Evolutionary conservation across 495 filamentous ascomycete genomes (phyloP).

Genomic region (Aspergillus leporis): DNA sequence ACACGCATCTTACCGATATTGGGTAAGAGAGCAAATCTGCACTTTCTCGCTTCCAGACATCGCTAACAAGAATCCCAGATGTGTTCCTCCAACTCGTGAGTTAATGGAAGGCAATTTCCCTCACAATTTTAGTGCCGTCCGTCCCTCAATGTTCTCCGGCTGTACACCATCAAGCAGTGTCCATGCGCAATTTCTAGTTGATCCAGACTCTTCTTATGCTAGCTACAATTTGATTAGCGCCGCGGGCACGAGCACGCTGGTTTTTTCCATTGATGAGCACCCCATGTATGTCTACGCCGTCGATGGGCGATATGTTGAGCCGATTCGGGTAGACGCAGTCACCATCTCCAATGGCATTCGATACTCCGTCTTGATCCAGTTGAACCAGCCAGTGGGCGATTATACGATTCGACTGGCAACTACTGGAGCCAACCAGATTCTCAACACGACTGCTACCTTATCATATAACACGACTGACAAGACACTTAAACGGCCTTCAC

Average conservation of each 20-base stretch:
- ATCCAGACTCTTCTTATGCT: conserved; percentile 26
- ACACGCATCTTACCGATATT: conserved; percentile 41
- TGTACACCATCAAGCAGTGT: conserved; percentile 27
- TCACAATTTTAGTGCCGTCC: neutral
- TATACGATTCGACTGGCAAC: conserved; percentile 42
- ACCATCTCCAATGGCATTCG: conserved; percentile 32
- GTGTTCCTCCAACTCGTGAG: conserved; percentile 9
- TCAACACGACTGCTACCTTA: conserved; percentile 34
- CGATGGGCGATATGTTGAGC: conserved; percentile 43
- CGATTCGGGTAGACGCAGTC: conserved; percentile 34
- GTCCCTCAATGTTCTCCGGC: conserved; percentile 12
- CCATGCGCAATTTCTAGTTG: conserved; percentile 27
- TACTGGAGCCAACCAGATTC: conserved; percentile 34
- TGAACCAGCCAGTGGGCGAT: conserved; percentile 33
- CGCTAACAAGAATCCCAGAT: conserved; percentile 8
- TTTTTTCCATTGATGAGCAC: conserved; percentile 44
- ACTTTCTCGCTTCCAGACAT: conserved; percentile 33
- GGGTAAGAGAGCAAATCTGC: conserved; percentile 37
- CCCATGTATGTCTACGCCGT: conserved; percentile 44
- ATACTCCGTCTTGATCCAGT: conserved; percentile 40
- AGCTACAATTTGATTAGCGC: conserved; percentile 36
- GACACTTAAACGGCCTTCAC: conserved; percentile 16
- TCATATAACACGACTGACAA: conserved; percentile 28
- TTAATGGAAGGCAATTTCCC: conserved; percentile 18
- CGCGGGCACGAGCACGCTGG: conserved; percentile 24